These are phyloP conservation scores for Meyerozyma guilliermondii DNA, from an alignment of 1,139 yeast genomes.

Conservation along the genomic window DNA sequence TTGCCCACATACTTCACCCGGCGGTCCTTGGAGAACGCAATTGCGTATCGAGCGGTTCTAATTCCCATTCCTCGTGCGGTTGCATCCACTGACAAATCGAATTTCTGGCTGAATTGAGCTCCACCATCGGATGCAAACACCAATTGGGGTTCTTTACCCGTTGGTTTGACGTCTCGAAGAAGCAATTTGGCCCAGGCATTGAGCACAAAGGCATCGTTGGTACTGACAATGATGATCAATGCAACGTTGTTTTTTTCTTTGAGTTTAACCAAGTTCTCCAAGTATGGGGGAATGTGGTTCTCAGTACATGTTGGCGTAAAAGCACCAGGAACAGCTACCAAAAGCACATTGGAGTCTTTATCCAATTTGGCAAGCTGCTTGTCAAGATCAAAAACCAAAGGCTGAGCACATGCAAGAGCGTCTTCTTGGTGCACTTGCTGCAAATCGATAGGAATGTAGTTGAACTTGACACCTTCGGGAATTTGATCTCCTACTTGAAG, in stretches of 20 bases:
- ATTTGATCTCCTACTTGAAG: conserved; percentile 15
- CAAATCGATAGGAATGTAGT: conserved; percentile 23
- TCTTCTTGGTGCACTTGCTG: conserved; percentile 11
- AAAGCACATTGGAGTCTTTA: conserved; percentile 14
- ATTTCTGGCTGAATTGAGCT: conserved; percentile 17
- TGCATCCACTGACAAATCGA: conserved; percentile 19
- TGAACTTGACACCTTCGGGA: conserved; percentile 20
- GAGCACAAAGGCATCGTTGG: conserved; percentile 26
- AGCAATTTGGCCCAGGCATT: conserved; percentile 30
- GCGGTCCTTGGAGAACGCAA: conserved; percentile 10
- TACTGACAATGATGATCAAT: conserved; percentile 19
- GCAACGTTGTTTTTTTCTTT: conserved; percentile 17
- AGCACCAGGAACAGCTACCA: conserved; percentile 28
- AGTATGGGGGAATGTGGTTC: conserved; percentile 25
- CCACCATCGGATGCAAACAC: conserved; percentile 24
- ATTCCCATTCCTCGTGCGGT: conserved; percentile 13
- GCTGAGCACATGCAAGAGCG: conserved; percentile 21
- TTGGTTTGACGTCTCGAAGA: conserved; percentile 12
- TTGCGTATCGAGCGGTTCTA: conserved; percentile 13
- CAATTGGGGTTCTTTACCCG: conserved; percentile 14
- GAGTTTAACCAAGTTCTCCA: conserved; percentile 16
- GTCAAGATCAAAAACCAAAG: conserved; percentile 21
- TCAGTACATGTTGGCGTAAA: conserved; percentile 29
- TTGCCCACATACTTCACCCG: conserved; percentile 10
- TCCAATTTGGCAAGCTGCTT: conserved; percentile 13